These are phyloP conservation scores for Poronia punctata DNA, from an alignment of 495 filamentous ascomycete species.

Conservation along the genomic window DNA sequence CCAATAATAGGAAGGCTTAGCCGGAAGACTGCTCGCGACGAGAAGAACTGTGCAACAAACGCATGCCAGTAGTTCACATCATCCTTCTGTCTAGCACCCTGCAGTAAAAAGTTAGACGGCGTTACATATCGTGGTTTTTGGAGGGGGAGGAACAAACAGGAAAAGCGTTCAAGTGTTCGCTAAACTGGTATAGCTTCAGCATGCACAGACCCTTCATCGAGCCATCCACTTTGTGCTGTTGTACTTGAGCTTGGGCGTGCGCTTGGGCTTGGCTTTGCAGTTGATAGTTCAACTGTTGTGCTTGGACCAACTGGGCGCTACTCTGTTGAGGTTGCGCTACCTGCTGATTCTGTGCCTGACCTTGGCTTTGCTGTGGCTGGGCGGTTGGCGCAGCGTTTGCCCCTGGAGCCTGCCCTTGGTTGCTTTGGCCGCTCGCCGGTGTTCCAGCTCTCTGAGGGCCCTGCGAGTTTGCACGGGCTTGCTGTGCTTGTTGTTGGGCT, in stretches of 20 bases:
- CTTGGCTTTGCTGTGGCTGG: constrained; percentile 45
- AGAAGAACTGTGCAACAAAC: constrained; percentile 73
- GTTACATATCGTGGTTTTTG: neutral
- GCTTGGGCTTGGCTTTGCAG: constrained; percentile 30
- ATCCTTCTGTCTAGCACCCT: constrained; percentile 51
- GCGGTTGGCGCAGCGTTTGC: constrained; percentile 25
- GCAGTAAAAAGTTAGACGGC: neutral
- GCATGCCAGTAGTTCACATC: constrained; percentile 64
- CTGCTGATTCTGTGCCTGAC: constrained; percentile 34
- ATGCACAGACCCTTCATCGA: constrained; percentile 50
- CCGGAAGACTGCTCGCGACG: constrained; percentile 60
- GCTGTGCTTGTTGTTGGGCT: constrained; percentile 25
- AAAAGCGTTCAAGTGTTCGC: constrained; percentile 63
- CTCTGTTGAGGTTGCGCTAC: constrained; percentile 26
- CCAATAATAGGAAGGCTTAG: constrained; percentile 45
- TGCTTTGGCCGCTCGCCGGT: constrained; percentile 22
- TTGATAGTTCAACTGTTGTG: constrained; percentile 7
- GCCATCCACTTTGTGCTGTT: constrained; percentile 44
- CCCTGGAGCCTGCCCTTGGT: constrained; percentile 25
- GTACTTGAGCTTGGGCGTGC: constrained; percentile 18
- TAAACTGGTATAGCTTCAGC: constrained; percentile 60
- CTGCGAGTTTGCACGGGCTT: constrained; percentile 15
- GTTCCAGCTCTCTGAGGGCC: constrained; percentile 22
- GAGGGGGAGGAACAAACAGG: constrained; percentile 35
- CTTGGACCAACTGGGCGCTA: constrained; percentile 10